Evolutionary conservation across 2,329 filamentous ascomycete genomes (phyloP).

Genomic region (Fusarium mundagurra): DNA sequence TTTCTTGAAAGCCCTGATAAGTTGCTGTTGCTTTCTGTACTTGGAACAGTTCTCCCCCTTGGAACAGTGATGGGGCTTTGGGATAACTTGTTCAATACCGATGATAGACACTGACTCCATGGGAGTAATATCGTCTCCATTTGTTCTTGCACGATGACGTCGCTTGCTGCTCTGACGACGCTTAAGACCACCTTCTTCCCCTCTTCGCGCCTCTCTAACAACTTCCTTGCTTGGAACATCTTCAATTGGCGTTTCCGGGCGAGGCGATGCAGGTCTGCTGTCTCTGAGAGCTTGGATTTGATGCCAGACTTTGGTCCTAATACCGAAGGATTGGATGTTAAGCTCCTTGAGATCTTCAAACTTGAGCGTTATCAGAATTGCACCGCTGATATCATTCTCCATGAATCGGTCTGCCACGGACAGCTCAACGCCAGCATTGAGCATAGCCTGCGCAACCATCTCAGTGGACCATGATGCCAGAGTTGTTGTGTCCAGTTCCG

Average conservation of each 20-base stretch:
- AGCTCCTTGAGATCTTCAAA: slow-evolving; percentile 88
- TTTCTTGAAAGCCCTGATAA: slow-evolving; percentile 77
- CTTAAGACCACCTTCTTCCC: slow-evolving; percentile 48
- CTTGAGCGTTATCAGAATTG: slow-evolving; percentile 88
- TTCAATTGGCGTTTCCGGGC: slow-evolving; percentile 69
- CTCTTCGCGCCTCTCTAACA: slow-evolving; percentile 55
- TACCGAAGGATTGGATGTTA: slow-evolving; percentile 82
- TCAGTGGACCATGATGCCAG: slow-evolving; percentile 76
- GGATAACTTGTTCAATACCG: slow-evolving; percentile 88
- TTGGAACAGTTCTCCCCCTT: slow-evolving; percentile 89
- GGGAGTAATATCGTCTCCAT: slow-evolving; percentile 75
- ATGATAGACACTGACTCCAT: slow-evolving; percentile 90
- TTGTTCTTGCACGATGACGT: slow-evolving; percentile 51
- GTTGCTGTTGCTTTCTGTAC: slow-evolving; percentile 81
- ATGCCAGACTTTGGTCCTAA: slow-evolving; percentile 82
- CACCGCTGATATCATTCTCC: slow-evolving; percentile 90
- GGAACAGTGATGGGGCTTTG: slow-evolving; percentile 83
- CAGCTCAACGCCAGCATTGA: slow-evolving; percentile 81
- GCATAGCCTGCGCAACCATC: slow-evolving; percentile 88
- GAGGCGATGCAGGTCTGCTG: slow-evolving; percentile 60
- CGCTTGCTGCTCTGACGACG: slow-evolving; percentile 55
- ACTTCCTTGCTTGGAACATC: slow-evolving; percentile 64
- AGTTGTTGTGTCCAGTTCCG: slow-evolving; percentile 66
- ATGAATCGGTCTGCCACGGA: slow-evolving; percentile 84
- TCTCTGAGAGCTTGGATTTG: slow-evolving; percentile 77